Percentiles rank a stretch among this genome's conserved stretches.
Evolutionary conservation across 768 basidiomycete genomes (phyloP).

Genomic region (Hortiboletus campestris): DNA sequence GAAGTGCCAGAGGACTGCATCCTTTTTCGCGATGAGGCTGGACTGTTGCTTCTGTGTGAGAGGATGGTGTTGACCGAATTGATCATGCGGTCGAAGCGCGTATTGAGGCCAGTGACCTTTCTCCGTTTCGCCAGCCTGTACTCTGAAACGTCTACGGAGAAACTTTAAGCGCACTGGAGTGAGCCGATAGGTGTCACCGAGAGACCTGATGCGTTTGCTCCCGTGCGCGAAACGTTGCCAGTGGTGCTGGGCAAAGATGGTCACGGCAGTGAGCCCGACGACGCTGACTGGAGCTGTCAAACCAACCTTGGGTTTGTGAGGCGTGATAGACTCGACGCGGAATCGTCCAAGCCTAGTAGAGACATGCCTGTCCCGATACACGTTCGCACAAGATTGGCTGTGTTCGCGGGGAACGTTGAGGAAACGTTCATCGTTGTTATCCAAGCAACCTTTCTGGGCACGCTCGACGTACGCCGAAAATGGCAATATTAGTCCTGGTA

Average conservation of each 20-base stretch:
- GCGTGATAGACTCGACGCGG: constrained; percentile 14
- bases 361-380: not conserved
- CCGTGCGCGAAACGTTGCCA: not conserved
- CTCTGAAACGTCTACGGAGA: constrained; percentile 7
- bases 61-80: constrained; percentile 49
- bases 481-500: too few relatives aligned
- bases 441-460: too few relatives aligned
- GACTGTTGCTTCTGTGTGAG: constrained; percentile 18
- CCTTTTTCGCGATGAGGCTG: constrained; percentile 29
- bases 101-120: constrained; percentile 50
- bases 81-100: constrained; percentile 67
- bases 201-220: constrained; percentile 16
- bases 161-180: not conserved
- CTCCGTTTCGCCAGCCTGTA: constrained; percentile 42
- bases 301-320: constrained; percentile 12
- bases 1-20: constrained; percentile 43
- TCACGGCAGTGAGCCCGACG: not conserved
- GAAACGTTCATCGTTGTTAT: not conserved
- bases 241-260: not conserved
- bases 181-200: not conserved
- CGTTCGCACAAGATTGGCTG: not conserved
- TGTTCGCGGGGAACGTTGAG: not conserved
- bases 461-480: too few relatives aligned
- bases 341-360: not conserved
- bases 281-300: not conserved